Evolutionary conservation across 2,329 filamentous ascomycete genomes (phyloP), one percentile per base, ranked within the genome.

Genomic region (Thielaviopsis punctulata): DNA sequence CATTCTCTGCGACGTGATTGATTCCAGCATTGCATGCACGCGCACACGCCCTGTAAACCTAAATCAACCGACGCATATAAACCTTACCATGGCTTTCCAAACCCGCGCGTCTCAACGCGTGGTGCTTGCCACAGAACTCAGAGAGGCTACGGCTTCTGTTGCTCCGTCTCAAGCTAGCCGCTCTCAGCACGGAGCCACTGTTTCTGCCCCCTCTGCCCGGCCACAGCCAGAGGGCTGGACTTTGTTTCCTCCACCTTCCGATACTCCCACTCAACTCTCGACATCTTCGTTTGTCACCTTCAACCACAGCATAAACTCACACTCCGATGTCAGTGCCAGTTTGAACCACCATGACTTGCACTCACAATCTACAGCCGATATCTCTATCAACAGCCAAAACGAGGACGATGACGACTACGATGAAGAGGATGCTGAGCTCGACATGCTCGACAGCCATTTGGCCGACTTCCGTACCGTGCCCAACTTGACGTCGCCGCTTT

Each of bases 391-490:
- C 13, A 39, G 48, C 21, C 33, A 50, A 8, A 48, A 53, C n/a
- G 52, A 52, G 3, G 53, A 55, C 23, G 49, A 52, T 33, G 65
- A 66, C 18, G 65, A 66, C 18, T 64, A 67, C 30, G 64, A 62
- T 58, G 79, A 82, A 24, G 84, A 86, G 25, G 83, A 86, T 56
- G 79, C 75, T 23, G 90, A 96, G 63, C 72, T 96, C 45, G 92
- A 98, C 64, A 95, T 88, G 62, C 73, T 96, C 41, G 90, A 96
- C 63, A 89, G 90, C 62, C 89, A 93, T 51, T 72, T 96, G 1
- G 84, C 89, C 57, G 89, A 88, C 44, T 95, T 95, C 62, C 79
- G 87, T 49, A 80, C 86, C 45, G 71, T 70, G 6, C 70, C 73
- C 7, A 61, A 60, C 27, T 46, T 55, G 25, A 22, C 46, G 21